Base-by-base conservation (phyloP, 2,329 filamentous ascomycete species). In the Paraphaeosphaeria sporulosa region DNA sequence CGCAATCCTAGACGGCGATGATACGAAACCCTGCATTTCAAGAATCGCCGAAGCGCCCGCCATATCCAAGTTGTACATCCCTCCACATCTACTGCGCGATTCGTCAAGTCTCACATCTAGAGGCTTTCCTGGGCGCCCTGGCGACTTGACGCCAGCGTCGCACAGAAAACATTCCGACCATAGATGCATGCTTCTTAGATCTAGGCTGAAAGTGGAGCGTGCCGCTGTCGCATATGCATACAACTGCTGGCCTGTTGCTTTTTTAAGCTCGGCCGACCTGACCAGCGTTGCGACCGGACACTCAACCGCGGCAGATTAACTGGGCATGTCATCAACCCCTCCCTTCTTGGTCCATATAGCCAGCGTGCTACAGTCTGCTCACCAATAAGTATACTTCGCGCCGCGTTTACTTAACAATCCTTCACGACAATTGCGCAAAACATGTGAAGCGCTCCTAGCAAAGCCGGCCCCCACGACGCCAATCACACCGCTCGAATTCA, bases 401-500 rank as follows among this genome's bases (percentile, higher is more conserved):
- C 23, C 36, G 7, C 21, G 2, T 30, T 23, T 15, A n/a, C 9
- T 12, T 6, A 4, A 12, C 19, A 32, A 12, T 19, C 36, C 21
- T 52, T 21, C 36, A 52, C 36, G 4, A 19, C n/a, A n/a, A 23
- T 46, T 59, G 36, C 55, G 50, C 38, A 44, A 57, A 57, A 57
- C 7, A 67, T 67, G 59, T 65, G 51, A 67, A 57, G 42, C 42
- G 47, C 51, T 62, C 53, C 52, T 62, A 64, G 61, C 32, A 32
- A n/a, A 36, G 55, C 57, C 58, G 63, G 59, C 60, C 56, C 59
- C 56, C 30, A 42, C 53, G 21, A 62, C 60, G 64, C 60, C 63
- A 63, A 59, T 58, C 50, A 58, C 60, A 59, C 15, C 52, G 46
- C 47, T 44, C 30, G 30, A 38, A 34, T 21, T 43, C 15, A 2